Percentiles rank a stretch among this genome's conserved stretches.
These are phyloP conservation scores for Tuber melanosporum DNA, from an alignment of 495 filamentous ascomycete genomes.

Conservation along the genomic window DNA sequence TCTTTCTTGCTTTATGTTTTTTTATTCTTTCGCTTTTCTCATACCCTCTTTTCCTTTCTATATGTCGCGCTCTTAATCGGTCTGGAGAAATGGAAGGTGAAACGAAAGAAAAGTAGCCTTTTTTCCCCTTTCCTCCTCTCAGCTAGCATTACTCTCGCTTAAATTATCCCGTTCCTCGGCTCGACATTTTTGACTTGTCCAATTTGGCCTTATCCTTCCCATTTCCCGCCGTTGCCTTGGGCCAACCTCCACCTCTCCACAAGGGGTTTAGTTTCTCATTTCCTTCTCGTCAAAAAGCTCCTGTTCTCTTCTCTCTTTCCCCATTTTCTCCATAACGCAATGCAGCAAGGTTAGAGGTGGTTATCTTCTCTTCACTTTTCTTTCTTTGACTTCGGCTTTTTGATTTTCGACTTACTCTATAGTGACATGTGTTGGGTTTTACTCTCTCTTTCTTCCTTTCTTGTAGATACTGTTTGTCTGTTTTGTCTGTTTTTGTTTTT, in stretches of 20 bases:
- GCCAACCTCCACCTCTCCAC: background rate
- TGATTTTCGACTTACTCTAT: background rate
- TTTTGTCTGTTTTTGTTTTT: no score
- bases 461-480: background rate
- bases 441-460: background rate
- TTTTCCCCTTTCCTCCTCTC: background rate
- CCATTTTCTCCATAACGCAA: background rate
- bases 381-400: background rate
- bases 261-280: background rate
- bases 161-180: background rate
- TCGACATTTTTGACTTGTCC: background rate
- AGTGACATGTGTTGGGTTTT: background rate
- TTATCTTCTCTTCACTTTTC: background rate
- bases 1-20: background rate
- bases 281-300: background rate
- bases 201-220: background rate
- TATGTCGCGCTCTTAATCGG: background rate
- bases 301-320: background rate
- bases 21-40: background rate
- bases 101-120: background rate
- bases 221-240: background rate
- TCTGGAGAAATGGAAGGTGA: background rate
- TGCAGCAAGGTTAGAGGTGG: background rate
- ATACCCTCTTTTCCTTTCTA: background rate
- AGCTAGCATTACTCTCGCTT: background rate